Evolutionary conservation across 2,329 filamentous ascomycete species (phyloP).

Genomic region (Blastomyces parvus): DNA sequence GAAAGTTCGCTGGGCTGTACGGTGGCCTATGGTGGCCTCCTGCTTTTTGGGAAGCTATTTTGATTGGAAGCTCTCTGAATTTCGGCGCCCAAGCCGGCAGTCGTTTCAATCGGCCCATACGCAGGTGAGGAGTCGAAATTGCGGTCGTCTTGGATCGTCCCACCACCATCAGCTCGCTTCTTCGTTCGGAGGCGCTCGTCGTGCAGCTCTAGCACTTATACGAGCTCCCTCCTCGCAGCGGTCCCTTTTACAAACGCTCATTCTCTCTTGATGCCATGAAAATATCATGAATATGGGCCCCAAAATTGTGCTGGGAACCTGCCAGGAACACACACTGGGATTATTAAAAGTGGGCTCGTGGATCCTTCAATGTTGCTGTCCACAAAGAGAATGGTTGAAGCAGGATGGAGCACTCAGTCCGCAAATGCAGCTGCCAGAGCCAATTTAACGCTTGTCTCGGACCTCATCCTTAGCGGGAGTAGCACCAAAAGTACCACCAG

Average conservation of each 20-base stretch:
- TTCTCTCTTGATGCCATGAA: neutral
- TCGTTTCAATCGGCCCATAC: neutral
- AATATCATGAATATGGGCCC: neutral
- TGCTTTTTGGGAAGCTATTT: neutral
- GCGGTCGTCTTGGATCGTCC: neutral
- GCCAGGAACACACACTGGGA: neutral
- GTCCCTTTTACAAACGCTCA: neutral
- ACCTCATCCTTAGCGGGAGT: neutral
- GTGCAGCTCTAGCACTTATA: neutral
- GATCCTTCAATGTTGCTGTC: neutral
- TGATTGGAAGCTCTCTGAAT: conserved; percentile 2
- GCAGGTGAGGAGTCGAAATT: too few relatives aligned
- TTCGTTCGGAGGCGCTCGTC: neutral
- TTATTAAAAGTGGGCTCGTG: neutral
- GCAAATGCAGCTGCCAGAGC: neutral
- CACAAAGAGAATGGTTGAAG: neutral
- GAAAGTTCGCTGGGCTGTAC: neutral
- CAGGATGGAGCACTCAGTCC: neutral
- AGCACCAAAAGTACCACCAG: neutral
- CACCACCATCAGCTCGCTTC: neutral
- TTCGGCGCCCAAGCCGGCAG: neutral
- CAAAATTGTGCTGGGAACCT: neutral
- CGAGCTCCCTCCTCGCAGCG: neutral
- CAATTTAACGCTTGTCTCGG: neutral
- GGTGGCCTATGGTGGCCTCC: neutral